Conservation (phyloP, 2,329 filamentous ascomycete species). For the Colletotrichum plurivorum region DNA sequence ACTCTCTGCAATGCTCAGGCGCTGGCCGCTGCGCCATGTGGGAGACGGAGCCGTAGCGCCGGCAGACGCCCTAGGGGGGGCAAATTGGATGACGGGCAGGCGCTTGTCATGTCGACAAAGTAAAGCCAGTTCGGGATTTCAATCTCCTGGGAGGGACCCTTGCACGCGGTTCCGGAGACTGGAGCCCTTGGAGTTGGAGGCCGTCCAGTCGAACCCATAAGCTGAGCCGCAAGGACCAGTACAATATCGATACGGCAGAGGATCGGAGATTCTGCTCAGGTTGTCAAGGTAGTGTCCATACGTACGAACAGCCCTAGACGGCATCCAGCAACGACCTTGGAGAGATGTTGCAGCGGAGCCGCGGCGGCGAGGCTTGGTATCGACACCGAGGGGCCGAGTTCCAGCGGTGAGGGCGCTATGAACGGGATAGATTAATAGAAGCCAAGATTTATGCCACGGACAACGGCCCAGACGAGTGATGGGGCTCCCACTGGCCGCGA, state of each 20-base stretch:
- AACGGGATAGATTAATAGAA: constrained; percentile 35
- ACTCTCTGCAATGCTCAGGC: too few relatives aligned
- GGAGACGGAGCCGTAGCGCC: constrained; percentile 7
- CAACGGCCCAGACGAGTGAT: background rate
- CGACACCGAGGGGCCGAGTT: constrained; percentile 4
- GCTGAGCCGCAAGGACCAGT: too few relatives aligned
- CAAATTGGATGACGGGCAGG: too few relatives aligned
- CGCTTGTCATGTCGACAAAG: too few relatives aligned
- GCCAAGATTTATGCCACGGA: constrained; percentile 25
- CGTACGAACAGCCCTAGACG: constrained; percentile 9
- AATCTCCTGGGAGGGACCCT: too few relatives aligned
- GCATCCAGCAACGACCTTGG: constrained; percentile 1
- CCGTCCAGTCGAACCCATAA: too few relatives aligned
- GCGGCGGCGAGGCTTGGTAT: background rate
- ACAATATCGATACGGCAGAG: too few relatives aligned
- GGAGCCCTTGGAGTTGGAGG: too few relatives aligned
- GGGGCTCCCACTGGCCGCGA: background rate
- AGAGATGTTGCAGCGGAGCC: background rate
- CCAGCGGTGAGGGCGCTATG: constrained; percentile 25
- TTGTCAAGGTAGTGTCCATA: too few relatives aligned
- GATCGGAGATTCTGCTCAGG: too few relatives aligned
- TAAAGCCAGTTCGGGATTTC: too few relatives aligned
- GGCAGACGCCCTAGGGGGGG: background rate
- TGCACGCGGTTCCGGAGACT: too few relatives aligned
- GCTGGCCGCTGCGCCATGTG: background rate